phyloP scores from a whole-genome alignment of 2,329 filamentous ascomycete genomes.

The Pestalotiopsis sp. region DNA sequence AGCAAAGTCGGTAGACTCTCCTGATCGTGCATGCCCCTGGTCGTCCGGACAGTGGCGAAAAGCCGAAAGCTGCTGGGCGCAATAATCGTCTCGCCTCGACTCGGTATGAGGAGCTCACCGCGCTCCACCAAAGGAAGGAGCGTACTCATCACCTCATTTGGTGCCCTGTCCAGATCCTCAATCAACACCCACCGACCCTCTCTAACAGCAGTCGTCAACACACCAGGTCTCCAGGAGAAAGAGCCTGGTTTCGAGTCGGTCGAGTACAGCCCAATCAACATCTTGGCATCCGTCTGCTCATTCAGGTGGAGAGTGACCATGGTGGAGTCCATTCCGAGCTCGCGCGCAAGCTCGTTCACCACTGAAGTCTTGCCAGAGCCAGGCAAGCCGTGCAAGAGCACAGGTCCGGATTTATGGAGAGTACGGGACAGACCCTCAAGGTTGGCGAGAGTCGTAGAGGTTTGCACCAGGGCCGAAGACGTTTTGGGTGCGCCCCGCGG shows the following conservation, averaged over 20 bases:
- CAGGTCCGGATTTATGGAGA: constrained; percentile 68
- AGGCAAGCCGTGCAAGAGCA: constrained; percentile 79
- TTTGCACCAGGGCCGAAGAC: constrained; percentile 63
- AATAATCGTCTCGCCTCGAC: constrained; percentile 80
- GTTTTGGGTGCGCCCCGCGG: constrained; percentile 50
- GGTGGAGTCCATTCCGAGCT: constrained; percentile 74
- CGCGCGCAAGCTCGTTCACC: constrained; percentile 78
- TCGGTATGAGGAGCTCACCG: constrained; percentile 87
- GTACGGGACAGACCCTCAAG: constrained; percentile 68
- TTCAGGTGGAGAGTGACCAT: constrained; percentile 97
- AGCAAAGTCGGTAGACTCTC: constrained; percentile 75
- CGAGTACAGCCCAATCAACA: constrained; percentile 91
- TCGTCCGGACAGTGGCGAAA: constrained; percentile 86
- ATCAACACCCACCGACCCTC: constrained; percentile 97
- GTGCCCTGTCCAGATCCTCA: constrained; percentile 93
- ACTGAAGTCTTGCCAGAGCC: constrained; percentile 91
- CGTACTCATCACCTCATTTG: constrained; percentile 91
- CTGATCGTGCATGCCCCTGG: constrained; percentile 65
- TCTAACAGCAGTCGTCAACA: constrained; percentile 88
- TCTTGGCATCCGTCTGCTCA: constrained; percentile 97
- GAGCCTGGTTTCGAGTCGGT: constrained; percentile 85
- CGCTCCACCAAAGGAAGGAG: constrained; percentile 90
- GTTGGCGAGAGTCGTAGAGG: constrained; percentile 73
- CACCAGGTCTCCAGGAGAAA: constrained; percentile 89
- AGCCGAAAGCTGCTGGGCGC: constrained; percentile 86